A percentile compares a stretch with the other conserved stretches of the same genome.
These are phyloP conservation scores for Castanospermum australe DNA, from an alignment of 306 rosid species.

Conservation along the genomic window DNA sequence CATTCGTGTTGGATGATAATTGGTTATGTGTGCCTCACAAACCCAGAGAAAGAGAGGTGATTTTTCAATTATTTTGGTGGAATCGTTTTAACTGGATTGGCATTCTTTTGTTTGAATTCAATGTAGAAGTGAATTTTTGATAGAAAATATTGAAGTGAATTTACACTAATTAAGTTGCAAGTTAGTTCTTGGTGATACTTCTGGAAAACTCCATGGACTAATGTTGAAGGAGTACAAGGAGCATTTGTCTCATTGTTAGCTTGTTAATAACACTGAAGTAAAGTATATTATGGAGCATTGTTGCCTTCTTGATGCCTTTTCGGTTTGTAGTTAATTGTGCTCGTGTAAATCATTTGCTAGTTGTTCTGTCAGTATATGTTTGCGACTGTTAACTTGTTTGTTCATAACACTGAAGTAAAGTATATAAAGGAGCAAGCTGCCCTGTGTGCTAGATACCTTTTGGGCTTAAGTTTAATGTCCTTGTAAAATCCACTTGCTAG, in stretches of 20 bases:
- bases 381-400: neutral
- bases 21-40: neutral
- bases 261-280: neutral
- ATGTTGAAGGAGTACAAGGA: neutral
- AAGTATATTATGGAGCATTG: no score
- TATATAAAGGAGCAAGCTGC: neutral
- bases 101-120: conserved; percentile 16
- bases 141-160: no score
- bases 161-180: neutral
- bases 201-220: neutral
- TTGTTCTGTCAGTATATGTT: neutral
- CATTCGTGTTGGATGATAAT: conserved; percentile 7
- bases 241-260: neutral
- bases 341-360: neutral
- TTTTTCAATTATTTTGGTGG: conserved; percentile 5
- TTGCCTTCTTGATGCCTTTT: no score
- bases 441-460: neutral
- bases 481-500: neutral
- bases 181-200: neutral
- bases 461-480: neutral
- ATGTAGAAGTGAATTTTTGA: conserved; percentile 7
- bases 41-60: neutral
- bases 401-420: neutral
- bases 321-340: no score
- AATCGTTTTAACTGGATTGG: neutral